Base-by-base conservation (phyloP, 179 eudicot species). In the Spinacia oleracea region DNA sequence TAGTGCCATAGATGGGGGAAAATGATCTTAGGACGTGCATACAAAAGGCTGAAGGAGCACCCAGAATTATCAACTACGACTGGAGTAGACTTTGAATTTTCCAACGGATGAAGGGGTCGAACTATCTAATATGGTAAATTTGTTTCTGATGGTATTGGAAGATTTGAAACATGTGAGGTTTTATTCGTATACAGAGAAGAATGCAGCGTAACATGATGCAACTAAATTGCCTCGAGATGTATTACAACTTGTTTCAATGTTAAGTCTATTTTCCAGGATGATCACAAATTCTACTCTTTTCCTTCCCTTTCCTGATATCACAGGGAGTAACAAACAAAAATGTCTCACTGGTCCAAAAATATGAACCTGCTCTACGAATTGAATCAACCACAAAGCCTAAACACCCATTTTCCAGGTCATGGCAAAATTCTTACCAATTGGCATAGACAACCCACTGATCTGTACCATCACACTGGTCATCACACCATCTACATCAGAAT, bases 331-430 rank as follows among this genome's bases (percentile, higher is more conserved):
- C 15, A 42, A 62, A 72, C 60, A 83, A 45, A 68, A 56, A 20
- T 34, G 29, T 42, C 21, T 20, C 32, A 72, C 32, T 2, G 1
- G 38, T 31, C 23, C 16, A 65, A 38, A 27, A 70, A 64, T 48
- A 60, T n/a, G 48, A 32, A 35, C 14, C 31, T 35, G 29, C 35
- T 12, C 20, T 56, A 29, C 25, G 9, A 31, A 46, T 20, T 21
- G 74, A 67, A 81, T 62, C 59, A 71, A 27, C n/a, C 34, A 46
- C 40, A 6, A 46, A 27, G 15, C 42, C 62, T 77, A 72, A 51
- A 73, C 75, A 9, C 89, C 91, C 90, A 94, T 84, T 79, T 87
- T 90, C 98, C 98, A 94, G 5, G 96, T 82, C 89, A 94, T 80
- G 0, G 84, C 81, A 50, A 94, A 94, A 45, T 90, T 91, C 83